Percentiles rank a stretch among this genome's conserved stretches.
These are phyloP conservation scores for Peronospora tabacina DNA, from an alignment of 352 stramenopile genomes.

Conservation along the genomic window DNA sequence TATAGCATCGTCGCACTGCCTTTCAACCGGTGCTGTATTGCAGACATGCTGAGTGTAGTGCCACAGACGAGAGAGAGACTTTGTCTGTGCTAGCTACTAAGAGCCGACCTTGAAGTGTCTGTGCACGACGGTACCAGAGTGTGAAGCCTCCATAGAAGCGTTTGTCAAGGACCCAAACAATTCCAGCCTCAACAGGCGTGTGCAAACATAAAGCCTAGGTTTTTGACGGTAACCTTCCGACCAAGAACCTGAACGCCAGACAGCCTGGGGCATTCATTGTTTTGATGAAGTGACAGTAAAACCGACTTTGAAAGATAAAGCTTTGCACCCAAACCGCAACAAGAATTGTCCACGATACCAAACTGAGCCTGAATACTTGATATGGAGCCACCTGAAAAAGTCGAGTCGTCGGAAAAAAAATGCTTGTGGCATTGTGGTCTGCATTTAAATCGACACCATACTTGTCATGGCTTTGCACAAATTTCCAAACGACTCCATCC, in stretches of 20 bases:
- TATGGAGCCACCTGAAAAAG: background rate
- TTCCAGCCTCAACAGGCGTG: too few relatives aligned
- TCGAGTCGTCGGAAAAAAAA: conserved; percentile 7
- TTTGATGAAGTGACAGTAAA: background rate
- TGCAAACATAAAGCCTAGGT: conserved; percentile 6
- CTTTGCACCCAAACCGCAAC: background rate
- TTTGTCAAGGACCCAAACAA: too few relatives aligned
- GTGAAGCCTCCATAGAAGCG: too few relatives aligned
- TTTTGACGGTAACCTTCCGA: background rate
- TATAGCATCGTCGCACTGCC: too few relatives aligned
- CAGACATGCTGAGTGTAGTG: too few relatives aligned
- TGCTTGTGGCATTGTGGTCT: background rate
- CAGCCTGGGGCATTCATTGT: background rate
- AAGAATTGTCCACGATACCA: background rate
- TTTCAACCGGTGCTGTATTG: too few relatives aligned
- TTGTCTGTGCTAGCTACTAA: too few relatives aligned
- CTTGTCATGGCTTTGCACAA: background rate
- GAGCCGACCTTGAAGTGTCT: too few relatives aligned
- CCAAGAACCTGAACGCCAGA: background rate
- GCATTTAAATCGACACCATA: background rate
- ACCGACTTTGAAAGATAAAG: background rate
- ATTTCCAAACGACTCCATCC: background rate
- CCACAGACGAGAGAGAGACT: too few relatives aligned
- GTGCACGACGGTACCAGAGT: too few relatives aligned
- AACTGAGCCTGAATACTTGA: background rate